phyloP scores from a whole-genome alignment of 169 alveolate species.

The Babesia caballi region DNA sequence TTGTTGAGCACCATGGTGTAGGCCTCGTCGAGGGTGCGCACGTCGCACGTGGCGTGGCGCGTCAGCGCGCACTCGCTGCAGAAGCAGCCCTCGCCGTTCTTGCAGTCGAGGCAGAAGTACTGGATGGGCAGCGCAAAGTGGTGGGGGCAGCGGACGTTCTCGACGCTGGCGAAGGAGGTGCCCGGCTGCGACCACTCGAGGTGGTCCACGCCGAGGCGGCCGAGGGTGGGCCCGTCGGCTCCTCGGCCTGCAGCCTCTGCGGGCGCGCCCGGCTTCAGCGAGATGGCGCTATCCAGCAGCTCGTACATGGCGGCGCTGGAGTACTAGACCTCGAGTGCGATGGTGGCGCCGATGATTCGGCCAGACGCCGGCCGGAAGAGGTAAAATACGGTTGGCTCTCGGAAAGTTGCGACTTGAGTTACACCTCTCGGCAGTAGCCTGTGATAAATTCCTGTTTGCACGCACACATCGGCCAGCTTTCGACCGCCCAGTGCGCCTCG shows the following conservation, averaged over 20 bases:
- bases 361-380: too few relatives aligned
- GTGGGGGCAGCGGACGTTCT: constrained; percentile 73
- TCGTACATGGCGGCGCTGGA: neutral
- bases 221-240: neutral
- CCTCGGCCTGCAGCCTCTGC: neutral
- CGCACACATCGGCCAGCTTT: too few relatives aligned
- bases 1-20: constrained; percentile 65
- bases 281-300: constrained; percentile 12
- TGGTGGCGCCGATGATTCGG: too few relatives aligned
- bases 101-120: constrained; percentile 74
- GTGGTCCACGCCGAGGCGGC: neutral
- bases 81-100: constrained; percentile 60
- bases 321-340: neutral
- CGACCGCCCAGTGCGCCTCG: too few relatives aligned
- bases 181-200: constrained; percentile 32
- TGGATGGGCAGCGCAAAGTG: constrained; percentile 78
- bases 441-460: too few relatives aligned
- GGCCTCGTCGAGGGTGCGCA: constrained; percentile 71
- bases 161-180: constrained; percentile 57
- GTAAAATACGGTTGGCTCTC: too few relatives aligned
- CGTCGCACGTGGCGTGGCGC: constrained; percentile 66
- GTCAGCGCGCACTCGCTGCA: constrained; percentile 78
- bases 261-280: constrained; percentile 8
- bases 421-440: too few relatives aligned
- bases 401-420: too few relatives aligned